These are phyloP conservation scores for Botrytis hyacinthi DNA, from an alignment of 2,329 filamentous ascomycete species.

Conservation along the genomic window DNA sequence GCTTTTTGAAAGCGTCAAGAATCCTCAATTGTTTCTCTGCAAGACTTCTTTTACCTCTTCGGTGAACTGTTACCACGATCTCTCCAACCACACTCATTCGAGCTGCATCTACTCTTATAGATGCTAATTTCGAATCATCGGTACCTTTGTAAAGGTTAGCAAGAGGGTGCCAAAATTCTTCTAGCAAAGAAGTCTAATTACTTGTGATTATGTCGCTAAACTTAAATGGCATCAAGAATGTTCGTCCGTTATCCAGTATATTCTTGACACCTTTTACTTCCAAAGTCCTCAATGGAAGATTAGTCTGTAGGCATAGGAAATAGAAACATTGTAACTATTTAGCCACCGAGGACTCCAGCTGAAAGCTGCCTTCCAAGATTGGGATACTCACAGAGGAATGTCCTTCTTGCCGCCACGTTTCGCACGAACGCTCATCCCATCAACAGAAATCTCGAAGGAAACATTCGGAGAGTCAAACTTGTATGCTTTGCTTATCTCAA, in stretches of 20 bases:
- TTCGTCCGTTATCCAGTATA: background rate
- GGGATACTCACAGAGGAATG: background rate
- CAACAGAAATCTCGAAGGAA: accelerated
- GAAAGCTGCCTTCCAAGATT: background rate
- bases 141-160: background rate
- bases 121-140: background rate
- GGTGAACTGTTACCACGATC: background rate
- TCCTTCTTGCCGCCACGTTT: accelerated
- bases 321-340: too few relatives aligned
- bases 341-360: too few relatives aligned
- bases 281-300: background rate
- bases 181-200: background rate
- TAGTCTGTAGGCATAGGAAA: background rate
- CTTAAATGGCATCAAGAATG: background rate
- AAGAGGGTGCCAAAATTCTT: background rate
- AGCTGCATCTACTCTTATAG: background rate
- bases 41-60: too few relatives aligned
- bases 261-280: background rate
- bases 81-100: background rate
- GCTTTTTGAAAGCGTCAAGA: too few relatives aligned
- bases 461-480: background rate
- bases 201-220: background rate
- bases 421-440: background rate
- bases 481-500: background rate
- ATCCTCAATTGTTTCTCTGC: too few relatives aligned